phyloP scores from a whole-genome alignment of 2,329 filamentous ascomycete species.

The Ceratocystis albifundus region DNA sequence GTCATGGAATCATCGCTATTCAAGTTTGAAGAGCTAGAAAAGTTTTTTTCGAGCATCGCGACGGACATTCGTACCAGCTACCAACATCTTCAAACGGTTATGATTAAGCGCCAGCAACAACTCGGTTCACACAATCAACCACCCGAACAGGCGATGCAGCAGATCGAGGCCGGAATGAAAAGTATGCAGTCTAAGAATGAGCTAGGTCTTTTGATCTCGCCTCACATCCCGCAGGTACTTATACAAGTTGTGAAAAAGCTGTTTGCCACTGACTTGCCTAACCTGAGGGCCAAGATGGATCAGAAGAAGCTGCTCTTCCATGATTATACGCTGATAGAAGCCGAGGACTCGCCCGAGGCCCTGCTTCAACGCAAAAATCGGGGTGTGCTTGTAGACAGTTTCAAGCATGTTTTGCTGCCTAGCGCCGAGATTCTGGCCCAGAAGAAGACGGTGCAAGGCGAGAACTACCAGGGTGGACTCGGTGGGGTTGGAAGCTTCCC shows the following conservation, averaged over 20 bases:
- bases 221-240: conserved; percentile 38
- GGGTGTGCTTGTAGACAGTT: conserved; percentile 41
- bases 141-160: conserved; percentile 30
- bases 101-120: conserved; percentile 13
- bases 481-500: conserved; percentile 6
- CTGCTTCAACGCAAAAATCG: conserved; percentile 32
- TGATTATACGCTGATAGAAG: conserved; percentile 57
- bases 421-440: conserved; percentile 23
- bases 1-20: conserved; percentile 42
- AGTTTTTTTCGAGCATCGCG: conserved; percentile 42
- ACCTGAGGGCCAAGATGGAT: conserved; percentile 50
- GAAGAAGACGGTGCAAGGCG: conserved; percentile 25
- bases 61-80: conserved; percentile 38
- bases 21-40: conserved; percentile 51
- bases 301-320: conserved; percentile 59
- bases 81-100: conserved; percentile 25
- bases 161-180: conserved; percentile 37
- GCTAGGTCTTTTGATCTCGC: conserved; percentile 41
- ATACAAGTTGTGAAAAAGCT: conserved; percentile 51
- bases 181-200: conserved; percentile 40
- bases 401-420: conserved; percentile 46
- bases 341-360: conserved; percentile 44
- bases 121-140: conserved; percentile 22
- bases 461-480: conserved; percentile 19
- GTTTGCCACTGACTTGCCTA: conserved; percentile 47